Evolutionary conservation across 371 early-diverging fungal genomes (phyloP).

Genomic region (Apophysomyces variabilis): DNA sequence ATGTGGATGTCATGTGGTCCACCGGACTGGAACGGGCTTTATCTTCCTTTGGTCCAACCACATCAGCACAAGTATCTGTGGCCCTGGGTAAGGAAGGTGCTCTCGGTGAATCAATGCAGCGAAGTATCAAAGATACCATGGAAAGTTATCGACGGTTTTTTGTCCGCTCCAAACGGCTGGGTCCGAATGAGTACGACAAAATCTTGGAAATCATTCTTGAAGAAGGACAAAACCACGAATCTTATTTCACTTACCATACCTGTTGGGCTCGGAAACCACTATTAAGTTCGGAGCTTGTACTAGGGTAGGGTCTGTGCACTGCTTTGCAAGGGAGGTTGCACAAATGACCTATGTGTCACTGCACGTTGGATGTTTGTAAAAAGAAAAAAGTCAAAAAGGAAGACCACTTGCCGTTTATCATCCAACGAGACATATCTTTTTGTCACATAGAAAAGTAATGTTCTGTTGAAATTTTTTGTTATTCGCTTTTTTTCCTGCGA

Average conservation of each 20-base stretch:
- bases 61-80: constrained; percentile 26
- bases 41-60: constrained; percentile 21
- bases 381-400: no score
- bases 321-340: not conserved
- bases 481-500: no score
- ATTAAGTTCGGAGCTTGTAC: constrained; percentile 3
- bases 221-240: not conserved
- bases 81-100: not conserved
- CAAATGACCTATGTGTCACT: not conserved
- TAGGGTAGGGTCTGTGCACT: not conserved
- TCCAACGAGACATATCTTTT: no score
- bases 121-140: constrained; percentile 3
- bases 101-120: constrained; percentile 1
- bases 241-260: not conserved
- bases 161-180: constrained; percentile 1
- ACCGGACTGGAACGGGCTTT: constrained; percentile 25
- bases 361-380: no score
- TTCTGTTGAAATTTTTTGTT: no score
- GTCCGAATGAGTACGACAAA: not conserved
- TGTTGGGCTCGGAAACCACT: constrained; percentile 3
- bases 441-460: no score
- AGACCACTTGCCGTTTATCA: no score
- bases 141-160: constrained; percentile 2
- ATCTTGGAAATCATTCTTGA: not conserved
- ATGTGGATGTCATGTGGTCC: constrained; percentile 35